Evolutionary conservation across 2,329 filamentous ascomycete genomes (phyloP).

Genomic region (Paecilomyces sp.): DNA sequence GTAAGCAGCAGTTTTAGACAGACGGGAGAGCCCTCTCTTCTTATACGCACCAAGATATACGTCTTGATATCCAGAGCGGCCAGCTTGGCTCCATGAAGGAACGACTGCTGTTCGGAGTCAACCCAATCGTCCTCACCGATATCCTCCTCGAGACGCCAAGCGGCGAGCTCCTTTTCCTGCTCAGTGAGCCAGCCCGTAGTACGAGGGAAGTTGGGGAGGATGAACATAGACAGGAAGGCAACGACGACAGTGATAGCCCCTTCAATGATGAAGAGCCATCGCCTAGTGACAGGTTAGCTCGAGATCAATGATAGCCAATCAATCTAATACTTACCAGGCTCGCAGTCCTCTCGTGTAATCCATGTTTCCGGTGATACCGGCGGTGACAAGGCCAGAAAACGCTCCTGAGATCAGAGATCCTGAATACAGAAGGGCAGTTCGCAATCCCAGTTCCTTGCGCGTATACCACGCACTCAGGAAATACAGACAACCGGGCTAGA

Average conservation of each 20-base stretch:
- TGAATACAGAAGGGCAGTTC: conserved; percentile 40
- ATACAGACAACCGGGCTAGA: conserved; percentile 25
- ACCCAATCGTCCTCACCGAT: conserved; percentile 59
- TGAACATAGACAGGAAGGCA: conserved; percentile 49
- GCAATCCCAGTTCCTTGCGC: conserved; percentile 48
- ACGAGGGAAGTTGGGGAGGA: conserved; percentile 62
- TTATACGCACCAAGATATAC: conserved; percentile 46
- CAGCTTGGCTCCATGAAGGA: conserved; percentile 44
- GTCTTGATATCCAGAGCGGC: conserved; percentile 55
- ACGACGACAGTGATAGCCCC: conserved; percentile 58
- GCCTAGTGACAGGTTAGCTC: conserved; percentile 14
- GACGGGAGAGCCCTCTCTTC: neutral
- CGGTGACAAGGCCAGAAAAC: conserved; percentile 45
- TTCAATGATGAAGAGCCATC: conserved; percentile 65
- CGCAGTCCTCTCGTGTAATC: conserved; percentile 47
- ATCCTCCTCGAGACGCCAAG: conserved; percentile 57
- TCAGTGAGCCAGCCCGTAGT: conserved; percentile 54
- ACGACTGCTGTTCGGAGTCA: conserved; percentile 47
- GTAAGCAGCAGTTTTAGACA: neutral
- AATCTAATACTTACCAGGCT: conserved; percentile 44
- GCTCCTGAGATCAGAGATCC: conserved; percentile 32
- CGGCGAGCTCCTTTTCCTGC: conserved; percentile 51
- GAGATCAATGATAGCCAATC: conserved; percentile 5
- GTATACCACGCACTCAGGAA: conserved; percentile 55
- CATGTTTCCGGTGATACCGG: conserved; percentile 61